Percentiles rank a stretch among this genome's conserved stretches.
Conservation (phyloP, 2,329 filamentous ascomycete genomes). For the Botryotinia calthae region DNA sequence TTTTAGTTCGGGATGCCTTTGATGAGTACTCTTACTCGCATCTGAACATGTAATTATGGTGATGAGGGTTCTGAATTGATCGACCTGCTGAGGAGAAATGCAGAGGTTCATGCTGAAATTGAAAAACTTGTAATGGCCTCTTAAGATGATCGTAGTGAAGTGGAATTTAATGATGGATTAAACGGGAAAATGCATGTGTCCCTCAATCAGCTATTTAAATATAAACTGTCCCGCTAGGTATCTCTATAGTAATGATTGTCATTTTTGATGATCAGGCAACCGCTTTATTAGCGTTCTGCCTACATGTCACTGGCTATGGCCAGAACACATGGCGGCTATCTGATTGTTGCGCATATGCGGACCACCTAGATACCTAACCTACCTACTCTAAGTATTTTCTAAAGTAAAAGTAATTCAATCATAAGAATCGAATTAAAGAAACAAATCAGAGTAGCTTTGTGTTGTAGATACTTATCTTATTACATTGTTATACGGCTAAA, state of each 20-base stretch:
- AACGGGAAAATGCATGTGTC: background rate
- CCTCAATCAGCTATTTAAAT: background rate
- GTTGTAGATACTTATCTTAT: background rate
- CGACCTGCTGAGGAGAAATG: background rate
- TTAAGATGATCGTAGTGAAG: background rate
- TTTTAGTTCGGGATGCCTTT: background rate
- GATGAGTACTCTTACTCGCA: background rate
- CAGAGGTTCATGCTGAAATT: background rate
- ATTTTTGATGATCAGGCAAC: background rate
- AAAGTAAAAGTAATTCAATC: accelerated
- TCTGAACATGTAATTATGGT: background rate
- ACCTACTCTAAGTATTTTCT: background rate
- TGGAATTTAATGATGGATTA: background rate
- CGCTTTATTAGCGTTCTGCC: background rate
- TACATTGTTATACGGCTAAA: too few species aligned
- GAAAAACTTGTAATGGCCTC: background rate
- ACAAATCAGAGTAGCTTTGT: background rate
- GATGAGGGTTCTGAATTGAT: background rate
- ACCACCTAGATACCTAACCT: background rate
- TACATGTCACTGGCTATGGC: background rate
- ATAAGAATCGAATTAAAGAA: background rate
- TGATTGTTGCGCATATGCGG: background rate
- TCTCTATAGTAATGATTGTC: background rate
- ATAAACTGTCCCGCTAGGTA: background rate
- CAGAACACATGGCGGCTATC: background rate